Conservation (phyloP, 2,329 filamentous ascomycete species). For the Fusarium burgessii region DNA sequence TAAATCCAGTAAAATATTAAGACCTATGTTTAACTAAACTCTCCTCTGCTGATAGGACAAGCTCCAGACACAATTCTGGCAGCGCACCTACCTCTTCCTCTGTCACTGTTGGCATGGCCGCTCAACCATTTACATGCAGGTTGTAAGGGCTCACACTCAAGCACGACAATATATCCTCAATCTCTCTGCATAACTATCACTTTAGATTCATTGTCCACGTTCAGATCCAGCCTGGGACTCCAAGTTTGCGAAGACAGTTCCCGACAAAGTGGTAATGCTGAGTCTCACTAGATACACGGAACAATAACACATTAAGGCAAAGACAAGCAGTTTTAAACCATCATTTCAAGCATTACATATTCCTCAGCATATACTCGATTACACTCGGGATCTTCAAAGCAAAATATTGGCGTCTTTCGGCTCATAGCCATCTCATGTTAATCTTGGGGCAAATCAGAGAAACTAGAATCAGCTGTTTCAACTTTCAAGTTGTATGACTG, state of each 20-base stretch:
- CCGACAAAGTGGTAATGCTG: not conserved
- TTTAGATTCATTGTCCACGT: not conserved
- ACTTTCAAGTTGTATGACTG: no score
- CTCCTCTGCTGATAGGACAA: no score
- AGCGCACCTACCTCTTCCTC: no score
- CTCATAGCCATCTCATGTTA: not conserved
- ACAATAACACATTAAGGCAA: not conserved
- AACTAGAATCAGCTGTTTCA: no score
- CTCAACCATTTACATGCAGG: not conserved
- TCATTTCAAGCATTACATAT: not conserved
- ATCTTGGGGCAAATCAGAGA: not conserved
- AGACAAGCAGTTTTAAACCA: not conserved
- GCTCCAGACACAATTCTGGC: no score
- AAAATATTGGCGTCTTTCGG: no score
- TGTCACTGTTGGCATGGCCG: not conserved
- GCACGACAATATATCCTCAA: not conserved
- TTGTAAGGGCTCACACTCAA: no score
- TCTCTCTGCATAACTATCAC: not conserved
- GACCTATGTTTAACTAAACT: no score
- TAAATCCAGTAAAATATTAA: no score
- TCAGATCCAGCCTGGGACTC: not conserved
- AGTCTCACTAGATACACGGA: not conserved
- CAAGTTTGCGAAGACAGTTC: not conserved
- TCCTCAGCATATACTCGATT: not conserved
- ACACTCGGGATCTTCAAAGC: no score